Conservation (phyloP, 164 flowering plant species). For the Berberis thunbergii region DNA sequence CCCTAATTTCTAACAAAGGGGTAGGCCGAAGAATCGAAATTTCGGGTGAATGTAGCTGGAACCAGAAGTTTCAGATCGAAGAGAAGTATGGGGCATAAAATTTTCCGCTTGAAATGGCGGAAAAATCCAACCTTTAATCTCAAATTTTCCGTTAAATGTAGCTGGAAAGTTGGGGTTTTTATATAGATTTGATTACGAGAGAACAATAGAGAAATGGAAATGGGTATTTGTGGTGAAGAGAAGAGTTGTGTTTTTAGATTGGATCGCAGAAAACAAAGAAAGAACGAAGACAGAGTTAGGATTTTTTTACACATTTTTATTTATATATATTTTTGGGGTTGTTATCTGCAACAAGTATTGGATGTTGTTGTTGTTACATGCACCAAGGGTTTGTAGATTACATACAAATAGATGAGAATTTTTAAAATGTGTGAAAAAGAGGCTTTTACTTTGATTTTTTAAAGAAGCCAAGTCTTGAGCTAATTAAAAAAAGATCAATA, state of each 20-base stretch:
- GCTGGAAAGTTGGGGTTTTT: constrained; percentile 1
- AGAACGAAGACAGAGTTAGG: neutral
- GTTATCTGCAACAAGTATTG: too few relatives aligned
- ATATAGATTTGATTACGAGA: neutral
- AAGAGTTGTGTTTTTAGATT: neutral
- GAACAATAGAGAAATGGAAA: neutral
- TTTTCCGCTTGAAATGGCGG: neutral
- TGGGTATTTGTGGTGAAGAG: neutral
- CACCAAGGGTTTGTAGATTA: too few relatives aligned
- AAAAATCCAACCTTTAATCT: constrained; percentile 7
- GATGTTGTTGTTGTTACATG: too few relatives aligned
- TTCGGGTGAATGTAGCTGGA: constrained; percentile 15
- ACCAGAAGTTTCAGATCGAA: constrained; percentile 10
- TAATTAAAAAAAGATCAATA: too few relatives aligned
- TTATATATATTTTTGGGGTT: too few relatives aligned
- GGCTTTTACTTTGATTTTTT: too few relatives aligned
- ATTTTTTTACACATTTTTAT: too few relatives aligned
- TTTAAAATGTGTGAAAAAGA: too few relatives aligned
- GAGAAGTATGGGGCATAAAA: neutral
- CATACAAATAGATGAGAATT: too few relatives aligned
- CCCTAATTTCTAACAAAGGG: too few relatives aligned
- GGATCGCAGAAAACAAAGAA: neutral
- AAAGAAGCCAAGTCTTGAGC: too few relatives aligned
- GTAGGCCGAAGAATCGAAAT: too few relatives aligned
- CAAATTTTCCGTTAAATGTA: constrained; percentile 5